These are phyloP conservation scores for Blastobotrys persicus DNA, from an alignment of 1,139 yeast genomes.

Conservation along the genomic window DNA sequence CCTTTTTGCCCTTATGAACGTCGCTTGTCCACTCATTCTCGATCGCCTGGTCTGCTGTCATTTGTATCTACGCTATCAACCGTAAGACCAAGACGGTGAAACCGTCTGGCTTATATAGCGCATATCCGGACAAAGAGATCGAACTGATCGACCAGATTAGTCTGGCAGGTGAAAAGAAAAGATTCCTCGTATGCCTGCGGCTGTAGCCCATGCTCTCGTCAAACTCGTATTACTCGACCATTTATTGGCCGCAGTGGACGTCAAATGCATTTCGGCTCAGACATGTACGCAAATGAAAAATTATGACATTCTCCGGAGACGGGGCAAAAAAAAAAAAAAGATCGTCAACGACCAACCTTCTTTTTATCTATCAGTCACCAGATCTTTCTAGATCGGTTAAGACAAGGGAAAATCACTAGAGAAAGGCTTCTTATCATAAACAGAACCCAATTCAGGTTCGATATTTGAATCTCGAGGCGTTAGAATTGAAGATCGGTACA, in stretches of 20 bases:
- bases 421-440: no score
- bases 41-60: background rate
- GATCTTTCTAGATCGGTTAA: background rate
- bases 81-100: background rate
- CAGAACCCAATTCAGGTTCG: no score
- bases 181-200: background rate
- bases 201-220: background rate
- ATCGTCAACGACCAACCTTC: no score
- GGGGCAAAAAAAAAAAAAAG: background rate
- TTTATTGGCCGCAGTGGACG: background rate
- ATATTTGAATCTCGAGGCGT: no score
- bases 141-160: no score
- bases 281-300: no score
- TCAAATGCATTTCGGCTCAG: background rate
- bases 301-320: no score
- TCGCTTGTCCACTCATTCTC: background rate
- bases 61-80: no score
- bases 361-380: no score
- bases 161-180: no score
- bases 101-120: background rate
- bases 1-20: background rate
- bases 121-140: background rate
- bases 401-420: background rate
- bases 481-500: no score
- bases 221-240: background rate